phyloP scores from a whole-genome alignment of 306 rosid genomes.

The Malus fusca region DNA sequence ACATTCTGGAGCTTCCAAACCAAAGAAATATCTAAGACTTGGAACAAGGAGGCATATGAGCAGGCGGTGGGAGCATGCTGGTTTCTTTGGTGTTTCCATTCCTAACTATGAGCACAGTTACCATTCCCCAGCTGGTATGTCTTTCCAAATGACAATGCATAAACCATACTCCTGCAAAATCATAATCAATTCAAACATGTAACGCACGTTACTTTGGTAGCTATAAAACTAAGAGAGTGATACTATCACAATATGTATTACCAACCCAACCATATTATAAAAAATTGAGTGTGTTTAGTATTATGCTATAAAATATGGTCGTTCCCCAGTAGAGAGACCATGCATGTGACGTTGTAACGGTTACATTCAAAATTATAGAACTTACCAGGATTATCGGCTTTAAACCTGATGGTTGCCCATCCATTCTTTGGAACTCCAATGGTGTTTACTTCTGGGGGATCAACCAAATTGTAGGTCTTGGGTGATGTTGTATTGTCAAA shows the following conservation, averaged over 20 bases:
- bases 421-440: constrained; percentile 31
- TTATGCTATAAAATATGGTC: not conserved
- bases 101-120: constrained; percentile 19
- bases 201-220: not conserved
- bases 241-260: not conserved
- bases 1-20: no score
- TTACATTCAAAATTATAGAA: not conserved
- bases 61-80: constrained; percentile 13
- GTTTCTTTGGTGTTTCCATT: constrained; percentile 11
- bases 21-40: not conserved
- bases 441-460: constrained; percentile 28
- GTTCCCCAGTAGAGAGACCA: not conserved
- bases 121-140: constrained; percentile 22
- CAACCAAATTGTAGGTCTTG: constrained; percentile 21
- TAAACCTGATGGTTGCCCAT: constrained; percentile 33
- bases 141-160: constrained; percentile 26
- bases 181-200: not conserved
- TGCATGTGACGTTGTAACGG: not conserved
- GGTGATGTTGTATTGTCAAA: constrained; percentile 4
- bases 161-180: constrained; percentile 29
- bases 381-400: constrained; percentile 34
- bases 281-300: not conserved
- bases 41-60: constrained; percentile 14
- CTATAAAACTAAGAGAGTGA: not conserved
- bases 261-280: not conserved